Evolutionary conservation across 2,329 filamentous ascomycete species (phyloP).

Genomic region (Phaeosphaeriaceae sp.): DNA sequence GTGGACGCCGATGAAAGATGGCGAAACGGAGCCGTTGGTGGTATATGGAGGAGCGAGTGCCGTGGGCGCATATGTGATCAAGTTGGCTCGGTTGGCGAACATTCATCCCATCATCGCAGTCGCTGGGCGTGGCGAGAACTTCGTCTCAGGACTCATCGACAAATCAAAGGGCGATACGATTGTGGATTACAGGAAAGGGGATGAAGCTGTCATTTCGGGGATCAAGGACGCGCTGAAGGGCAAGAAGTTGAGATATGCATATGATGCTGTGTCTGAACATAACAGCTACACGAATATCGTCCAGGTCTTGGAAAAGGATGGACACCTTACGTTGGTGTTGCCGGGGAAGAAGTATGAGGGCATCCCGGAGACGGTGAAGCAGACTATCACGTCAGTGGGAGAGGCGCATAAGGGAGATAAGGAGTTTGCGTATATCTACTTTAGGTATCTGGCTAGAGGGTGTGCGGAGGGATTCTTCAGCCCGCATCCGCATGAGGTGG

Average conservation of each 20-base stretch:
- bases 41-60: constrained; percentile 53
- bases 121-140: constrained; percentile 48
- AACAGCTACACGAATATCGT: constrained; percentile 51
- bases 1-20: constrained; percentile 39
- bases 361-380: constrained; percentile 49
- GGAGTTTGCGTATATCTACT: constrained; percentile 58
- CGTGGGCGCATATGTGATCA: constrained; percentile 52
- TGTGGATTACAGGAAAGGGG: constrained; percentile 64
- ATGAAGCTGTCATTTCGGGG: constrained; percentile 50
- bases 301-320: constrained; percentile 45
- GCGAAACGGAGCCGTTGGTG: constrained; percentile 37
- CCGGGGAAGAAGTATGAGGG: constrained; percentile 54
- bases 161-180: constrained; percentile 51
- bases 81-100: constrained; percentile 49
- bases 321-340: constrained; percentile 51
- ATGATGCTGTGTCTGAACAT: constrained; percentile 66
- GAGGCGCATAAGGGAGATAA: constrained; percentile 34
- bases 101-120: constrained; percentile 55
- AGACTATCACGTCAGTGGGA: constrained; percentile 50
- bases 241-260: constrained; percentile 59
- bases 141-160: constrained; percentile 50
- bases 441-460: constrained; percentile 54
- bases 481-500: constrained; percentile 60
- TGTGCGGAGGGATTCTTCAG: constrained; percentile 61
- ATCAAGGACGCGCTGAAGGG: constrained; percentile 56